A percentile compares a stretch with the other conserved stretches of the same genome.
phyloP scores from a whole-genome alignment of 2,329 filamentous ascomycete genomes.

The Nannizziopsis arthrosporioides region DNA sequence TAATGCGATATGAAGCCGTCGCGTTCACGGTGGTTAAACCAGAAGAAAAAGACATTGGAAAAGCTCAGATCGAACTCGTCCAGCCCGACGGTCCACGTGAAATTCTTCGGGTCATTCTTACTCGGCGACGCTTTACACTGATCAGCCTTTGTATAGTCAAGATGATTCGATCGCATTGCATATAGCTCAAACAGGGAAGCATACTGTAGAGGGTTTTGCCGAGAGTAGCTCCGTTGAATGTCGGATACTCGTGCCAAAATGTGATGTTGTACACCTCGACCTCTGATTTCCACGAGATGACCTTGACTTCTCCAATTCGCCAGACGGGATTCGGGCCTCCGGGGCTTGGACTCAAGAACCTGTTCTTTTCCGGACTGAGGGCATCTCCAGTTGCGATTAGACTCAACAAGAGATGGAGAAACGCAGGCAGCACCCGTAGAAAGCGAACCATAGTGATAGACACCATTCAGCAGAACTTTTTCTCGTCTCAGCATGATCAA shows the following conservation, averaged over 20 bases:
- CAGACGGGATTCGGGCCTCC: background rate
- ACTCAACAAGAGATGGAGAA: background rate
- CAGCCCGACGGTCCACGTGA: conserved; percentile 9
- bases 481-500: too few species aligned
- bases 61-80: conserved; percentile 6
- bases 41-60: conserved; percentile 12
- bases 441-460: background rate
- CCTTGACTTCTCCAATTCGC: background rate
- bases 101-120: background rate
- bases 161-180: too few species aligned
- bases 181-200: background rate
- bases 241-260: background rate
- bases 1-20: conserved; percentile 6
- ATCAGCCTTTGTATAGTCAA: background rate
- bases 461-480: too few species aligned
- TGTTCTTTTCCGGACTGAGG: background rate
- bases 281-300: conserved; percentile 2
- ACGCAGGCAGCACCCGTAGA: background rate
- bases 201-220: background rate
- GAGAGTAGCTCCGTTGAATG: background rate
- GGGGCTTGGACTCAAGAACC: background rate
- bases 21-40: background rate
- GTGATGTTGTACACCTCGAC: conserved; percentile 1
- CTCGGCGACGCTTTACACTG: background rate
- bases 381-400: background rate